These are phyloP conservation scores for Acanthamoeba sp. DNA, from an alignment of 208 protist genomes.

Conservation along the genomic window DNA sequence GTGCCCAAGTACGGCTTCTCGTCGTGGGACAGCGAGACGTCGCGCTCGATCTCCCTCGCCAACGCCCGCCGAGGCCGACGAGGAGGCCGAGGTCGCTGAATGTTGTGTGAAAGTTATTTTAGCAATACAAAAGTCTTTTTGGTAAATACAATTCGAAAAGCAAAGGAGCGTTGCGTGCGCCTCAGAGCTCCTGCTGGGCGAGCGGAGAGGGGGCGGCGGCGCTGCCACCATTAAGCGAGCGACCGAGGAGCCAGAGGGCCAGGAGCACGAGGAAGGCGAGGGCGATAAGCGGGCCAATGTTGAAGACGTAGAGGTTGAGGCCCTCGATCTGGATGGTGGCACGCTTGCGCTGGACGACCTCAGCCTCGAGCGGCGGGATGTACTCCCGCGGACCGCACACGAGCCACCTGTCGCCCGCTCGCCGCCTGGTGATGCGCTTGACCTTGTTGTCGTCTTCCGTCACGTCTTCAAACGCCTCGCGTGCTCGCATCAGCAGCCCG, in stretches of 20 bases:
- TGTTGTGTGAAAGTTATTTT: not conserved
- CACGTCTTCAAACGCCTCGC: constrained; percentile 89
- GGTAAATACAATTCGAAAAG: too few relatives aligned
- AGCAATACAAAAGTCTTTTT: too few relatives aligned
- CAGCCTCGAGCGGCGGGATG: constrained; percentile 86
- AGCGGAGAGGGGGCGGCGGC: not conserved
- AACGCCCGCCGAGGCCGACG: not conserved
- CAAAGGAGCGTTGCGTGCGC: too few relatives aligned
- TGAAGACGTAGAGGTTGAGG: constrained; percentile 58
- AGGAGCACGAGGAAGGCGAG: not conserved
- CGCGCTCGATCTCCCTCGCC: not conserved
- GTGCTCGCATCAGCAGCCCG: constrained; percentile 91
- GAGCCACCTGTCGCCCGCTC: constrained; percentile 93
- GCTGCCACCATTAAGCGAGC: not conserved
- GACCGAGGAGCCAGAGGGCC: not conserved
- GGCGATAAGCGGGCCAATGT: not conserved
- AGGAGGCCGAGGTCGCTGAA: not conserved
- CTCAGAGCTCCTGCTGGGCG: not conserved
- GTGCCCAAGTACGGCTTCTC: constrained; percentile 37
- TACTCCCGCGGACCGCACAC: constrained; percentile 93
- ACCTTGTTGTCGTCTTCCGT: constrained; percentile 39
- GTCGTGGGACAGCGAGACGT: constrained; percentile 25
- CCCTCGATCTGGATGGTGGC: constrained; percentile 27
- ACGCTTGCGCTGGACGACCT: constrained; percentile 79
- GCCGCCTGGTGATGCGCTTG: constrained; percentile 9